These are phyloP conservation scores for Linum lewisii DNA, from an alignment of 345 rosid species.

Conservation along the genomic window DNA sequence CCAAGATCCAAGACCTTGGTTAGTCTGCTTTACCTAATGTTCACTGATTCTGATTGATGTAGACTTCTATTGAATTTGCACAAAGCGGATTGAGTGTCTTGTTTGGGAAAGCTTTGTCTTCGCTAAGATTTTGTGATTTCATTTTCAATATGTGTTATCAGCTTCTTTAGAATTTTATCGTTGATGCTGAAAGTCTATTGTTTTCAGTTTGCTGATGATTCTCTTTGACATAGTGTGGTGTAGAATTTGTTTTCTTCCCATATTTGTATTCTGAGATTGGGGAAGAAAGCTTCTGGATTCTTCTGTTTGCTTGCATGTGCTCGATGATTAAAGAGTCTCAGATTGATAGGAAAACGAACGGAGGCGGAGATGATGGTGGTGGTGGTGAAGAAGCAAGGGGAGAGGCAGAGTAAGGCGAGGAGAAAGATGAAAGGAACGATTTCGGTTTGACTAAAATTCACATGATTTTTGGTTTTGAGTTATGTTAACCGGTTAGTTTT, in stretches of 20 bases:
- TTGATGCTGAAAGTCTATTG: neutral
- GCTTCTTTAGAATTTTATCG: neutral
- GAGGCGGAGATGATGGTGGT: too few species aligned
- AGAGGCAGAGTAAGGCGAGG: conserved; percentile 40
- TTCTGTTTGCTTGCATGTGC: neutral
- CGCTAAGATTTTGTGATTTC: neutral
- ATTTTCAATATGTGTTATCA: too few species aligned
- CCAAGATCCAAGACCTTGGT: conserved; percentile 73
- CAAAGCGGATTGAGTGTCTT: too few species aligned
- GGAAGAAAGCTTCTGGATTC: neutral
- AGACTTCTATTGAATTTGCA: neutral
- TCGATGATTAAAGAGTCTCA: conserved; percentile 40
- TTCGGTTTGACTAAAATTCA: too few species aligned
- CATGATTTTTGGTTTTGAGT: too few species aligned
- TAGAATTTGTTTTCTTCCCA: neutral
- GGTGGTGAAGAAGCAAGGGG: conserved; percentile 53
- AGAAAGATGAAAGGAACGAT: conserved; percentile 53
- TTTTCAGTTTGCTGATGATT: neutral
- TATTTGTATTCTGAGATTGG: neutral
- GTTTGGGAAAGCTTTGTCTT: too few species aligned
- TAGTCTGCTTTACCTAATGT: conserved; percentile 12
- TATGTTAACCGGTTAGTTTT: too few species aligned
- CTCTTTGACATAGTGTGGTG: neutral
- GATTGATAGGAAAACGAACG: conserved; percentile 45
- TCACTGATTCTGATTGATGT: neutral